phyloP scores from a whole-genome alignment of 139 green algal genomes.

The Eudorina sp. region DNA sequence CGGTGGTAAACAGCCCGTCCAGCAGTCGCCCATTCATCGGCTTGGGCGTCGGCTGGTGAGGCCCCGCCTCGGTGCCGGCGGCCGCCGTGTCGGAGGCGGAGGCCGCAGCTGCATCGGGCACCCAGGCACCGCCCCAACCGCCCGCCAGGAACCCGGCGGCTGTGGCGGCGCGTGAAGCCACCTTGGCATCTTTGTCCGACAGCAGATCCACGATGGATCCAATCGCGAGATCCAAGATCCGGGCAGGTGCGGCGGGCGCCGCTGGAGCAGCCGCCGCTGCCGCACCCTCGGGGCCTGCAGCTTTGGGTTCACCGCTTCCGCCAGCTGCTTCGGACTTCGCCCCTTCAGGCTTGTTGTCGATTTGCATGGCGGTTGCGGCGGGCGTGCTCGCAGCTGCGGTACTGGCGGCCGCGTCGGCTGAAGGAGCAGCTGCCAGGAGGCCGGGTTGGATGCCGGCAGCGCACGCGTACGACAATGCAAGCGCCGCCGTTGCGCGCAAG shows the following conservation, averaged over 20 bases:
- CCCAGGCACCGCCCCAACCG: slow-evolving; percentile 21
- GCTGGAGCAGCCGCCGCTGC: neutral
- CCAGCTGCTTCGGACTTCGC: neutral
- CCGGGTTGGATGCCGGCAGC: neutral
- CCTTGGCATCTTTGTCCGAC: slow-evolving; percentile 65
- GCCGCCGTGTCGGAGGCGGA: no score
- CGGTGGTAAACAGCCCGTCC: slow-evolving; percentile 63
- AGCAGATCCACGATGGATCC: slow-evolving; percentile 42
- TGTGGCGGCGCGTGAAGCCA: slow-evolving; percentile 33
- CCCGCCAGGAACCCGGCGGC: slow-evolving; percentile 17
- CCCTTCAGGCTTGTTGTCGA: no score
- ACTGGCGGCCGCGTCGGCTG: neutral
- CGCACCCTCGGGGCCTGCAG: neutral
- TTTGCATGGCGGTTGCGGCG: neutral
- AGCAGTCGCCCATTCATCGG: neutral
- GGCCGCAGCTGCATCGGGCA: neutral
- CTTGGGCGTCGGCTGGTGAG: neutral
- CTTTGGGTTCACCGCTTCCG: neutral
- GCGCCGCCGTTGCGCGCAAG: slow-evolving; percentile 8
- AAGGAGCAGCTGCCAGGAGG: neutral
- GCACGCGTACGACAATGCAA: slow-evolving; percentile 30
- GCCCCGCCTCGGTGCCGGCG: neutral
- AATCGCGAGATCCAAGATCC: slow-evolving; percentile 62
- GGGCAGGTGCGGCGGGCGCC: neutral
- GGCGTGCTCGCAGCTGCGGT: neutral